phyloP scores from a whole-genome alignment of 2,329 filamentous ascomycete genomes.

The Fusarium sp. region DNA sequence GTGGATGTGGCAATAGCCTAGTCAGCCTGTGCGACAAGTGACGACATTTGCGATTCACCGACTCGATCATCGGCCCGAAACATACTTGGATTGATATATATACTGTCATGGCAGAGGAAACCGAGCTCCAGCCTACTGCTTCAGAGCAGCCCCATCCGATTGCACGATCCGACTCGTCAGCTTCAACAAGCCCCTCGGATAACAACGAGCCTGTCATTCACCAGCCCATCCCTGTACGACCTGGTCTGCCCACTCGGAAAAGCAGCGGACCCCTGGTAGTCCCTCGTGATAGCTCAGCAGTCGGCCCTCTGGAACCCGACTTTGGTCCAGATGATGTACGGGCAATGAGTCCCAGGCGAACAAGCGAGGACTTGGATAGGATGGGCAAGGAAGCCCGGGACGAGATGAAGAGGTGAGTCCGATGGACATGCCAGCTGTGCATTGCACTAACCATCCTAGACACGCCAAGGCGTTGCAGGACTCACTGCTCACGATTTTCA shows the following conservation, averaged over 20 bases:
- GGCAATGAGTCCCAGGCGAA: conserved; percentile 93
- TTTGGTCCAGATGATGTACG: conserved; percentile 90
- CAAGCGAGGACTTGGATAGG: conserved; percentile 89
- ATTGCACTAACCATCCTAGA: conserved; percentile 58
- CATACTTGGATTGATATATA: neutral
- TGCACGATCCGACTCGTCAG: conserved; percentile 53
- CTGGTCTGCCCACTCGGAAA: conserved; percentile 78
- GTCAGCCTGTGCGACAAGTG: conserved; percentile 17
- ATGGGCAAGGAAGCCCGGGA: conserved; percentile 85
- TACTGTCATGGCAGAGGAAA: conserved; percentile 38
- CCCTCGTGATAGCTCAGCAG: conserved; percentile 78
- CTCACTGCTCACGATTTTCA: conserved; percentile 88
- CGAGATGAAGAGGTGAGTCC: conserved; percentile 67
- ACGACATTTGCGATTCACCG: conserved; percentile 11
- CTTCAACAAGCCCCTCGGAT: conserved; percentile 50
- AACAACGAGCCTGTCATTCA: conserved; percentile 57
- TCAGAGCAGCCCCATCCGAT: conserved; percentile 48
- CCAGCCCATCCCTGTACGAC: conserved; percentile 68
- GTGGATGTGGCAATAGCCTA: conserved; percentile 22
- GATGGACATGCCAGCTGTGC: conserved; percentile 4
- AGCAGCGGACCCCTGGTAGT: conserved; percentile 87
- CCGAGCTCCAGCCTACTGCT: conserved; percentile 40
- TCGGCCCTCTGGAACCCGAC: conserved; percentile 78
- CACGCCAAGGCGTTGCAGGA: conserved; percentile 91
- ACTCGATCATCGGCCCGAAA: neutral